These are phyloP conservation scores for Xerocomus brunneocitrinus DNA, from an alignment of 768 basidiomycete species.

Conservation along the genomic window DNA sequence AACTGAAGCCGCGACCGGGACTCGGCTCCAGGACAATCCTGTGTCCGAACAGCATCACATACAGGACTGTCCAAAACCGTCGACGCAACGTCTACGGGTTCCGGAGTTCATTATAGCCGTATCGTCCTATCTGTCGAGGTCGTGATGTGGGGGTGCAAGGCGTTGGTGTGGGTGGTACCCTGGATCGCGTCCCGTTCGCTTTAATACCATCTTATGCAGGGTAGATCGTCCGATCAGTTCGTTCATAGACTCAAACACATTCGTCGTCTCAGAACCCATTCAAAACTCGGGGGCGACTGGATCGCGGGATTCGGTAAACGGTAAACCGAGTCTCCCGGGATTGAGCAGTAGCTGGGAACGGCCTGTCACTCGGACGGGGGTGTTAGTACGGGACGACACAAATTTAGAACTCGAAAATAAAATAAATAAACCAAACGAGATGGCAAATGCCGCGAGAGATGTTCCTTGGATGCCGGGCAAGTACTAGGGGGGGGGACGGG, in stretches of 20 bases:
- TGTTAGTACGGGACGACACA: background rate
- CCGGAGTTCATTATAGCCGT: conserved; percentile 19
- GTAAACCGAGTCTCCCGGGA: conserved; percentile 17
- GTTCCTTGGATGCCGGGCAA: conserved; percentile 16
- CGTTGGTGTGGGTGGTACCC: background rate
- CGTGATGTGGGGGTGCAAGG: background rate
- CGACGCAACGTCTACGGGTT: conserved; percentile 7
- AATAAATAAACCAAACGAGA: background rate
- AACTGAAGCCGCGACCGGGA: conserved; percentile 4
- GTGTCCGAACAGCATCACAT: conserved; percentile 11
- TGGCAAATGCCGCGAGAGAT: conserved; percentile 1
- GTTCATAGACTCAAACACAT: background rate
- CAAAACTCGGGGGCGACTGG: background rate
- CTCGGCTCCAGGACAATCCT: conserved; percentile 16
- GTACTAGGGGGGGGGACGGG: conserved; percentile 8
- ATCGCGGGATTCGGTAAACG: conserved; percentile 23
- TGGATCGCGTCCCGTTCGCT: background rate
- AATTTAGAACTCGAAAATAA: background rate
- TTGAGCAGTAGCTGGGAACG: background rate
- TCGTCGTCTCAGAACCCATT: background rate
- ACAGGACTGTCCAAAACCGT: background rate
- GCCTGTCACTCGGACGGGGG: background rate
- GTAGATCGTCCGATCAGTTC: background rate
- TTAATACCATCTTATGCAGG: background rate
- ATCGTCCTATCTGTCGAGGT: background rate